Evolutionary conservation across 768 basidiomycete genomes (phyloP).

Genomic region (Mycena epipterygia): DNA sequence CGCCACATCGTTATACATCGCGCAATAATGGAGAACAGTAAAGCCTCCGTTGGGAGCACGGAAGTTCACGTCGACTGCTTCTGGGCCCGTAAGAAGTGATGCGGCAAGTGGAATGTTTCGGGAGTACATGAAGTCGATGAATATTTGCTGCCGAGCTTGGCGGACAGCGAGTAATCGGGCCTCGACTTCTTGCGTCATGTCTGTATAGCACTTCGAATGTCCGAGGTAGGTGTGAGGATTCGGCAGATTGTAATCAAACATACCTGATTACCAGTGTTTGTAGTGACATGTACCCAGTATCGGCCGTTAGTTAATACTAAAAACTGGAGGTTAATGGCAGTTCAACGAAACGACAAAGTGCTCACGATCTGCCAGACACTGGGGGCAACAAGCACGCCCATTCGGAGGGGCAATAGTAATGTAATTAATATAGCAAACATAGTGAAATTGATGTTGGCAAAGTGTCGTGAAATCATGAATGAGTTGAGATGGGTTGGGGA

Average conservation of each 20-base stretch:
- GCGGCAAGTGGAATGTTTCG: neutral
- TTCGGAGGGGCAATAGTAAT: slow-evolving; percentile 6
- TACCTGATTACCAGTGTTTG: slow-evolving; percentile 12
- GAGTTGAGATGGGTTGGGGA: slow-evolving; percentile 4
- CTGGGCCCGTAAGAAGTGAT: neutral
- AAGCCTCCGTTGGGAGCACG: slow-evolving; percentile 7
- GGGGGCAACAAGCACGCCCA: slow-evolving; percentile 16
- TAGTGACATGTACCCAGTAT: slow-evolving; percentile 11
- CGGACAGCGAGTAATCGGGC: neutral
- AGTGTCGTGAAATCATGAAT: slow-evolving; percentile 13
- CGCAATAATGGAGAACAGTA: slow-evolving; percentile 25
- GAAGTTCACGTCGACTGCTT: slow-evolving; percentile 26
- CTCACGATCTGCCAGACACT: slow-evolving; percentile 13
- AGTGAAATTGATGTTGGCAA: slow-evolving; percentile 28
- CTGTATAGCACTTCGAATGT: slow-evolving; percentile 13
- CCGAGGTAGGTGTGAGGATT: neutral
- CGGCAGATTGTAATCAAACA: neutral
- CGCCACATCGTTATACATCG: slow-evolving; percentile 13
- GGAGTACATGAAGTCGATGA: neutral
- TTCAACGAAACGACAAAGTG: neutral
- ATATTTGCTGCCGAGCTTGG: slow-evolving; percentile 21
- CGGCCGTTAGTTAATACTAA: slow-evolving; percentile 6
- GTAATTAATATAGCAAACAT: slow-evolving; percentile 16
- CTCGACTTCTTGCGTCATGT: slow-evolving; percentile 26
- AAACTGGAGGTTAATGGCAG: neutral